Percentiles rank a stretch among this genome's conserved stretches.
phyloP scores from a whole-genome alignment of 2,329 filamentous ascomycete species.

The Cercospora zeae-maydis region DNA sequence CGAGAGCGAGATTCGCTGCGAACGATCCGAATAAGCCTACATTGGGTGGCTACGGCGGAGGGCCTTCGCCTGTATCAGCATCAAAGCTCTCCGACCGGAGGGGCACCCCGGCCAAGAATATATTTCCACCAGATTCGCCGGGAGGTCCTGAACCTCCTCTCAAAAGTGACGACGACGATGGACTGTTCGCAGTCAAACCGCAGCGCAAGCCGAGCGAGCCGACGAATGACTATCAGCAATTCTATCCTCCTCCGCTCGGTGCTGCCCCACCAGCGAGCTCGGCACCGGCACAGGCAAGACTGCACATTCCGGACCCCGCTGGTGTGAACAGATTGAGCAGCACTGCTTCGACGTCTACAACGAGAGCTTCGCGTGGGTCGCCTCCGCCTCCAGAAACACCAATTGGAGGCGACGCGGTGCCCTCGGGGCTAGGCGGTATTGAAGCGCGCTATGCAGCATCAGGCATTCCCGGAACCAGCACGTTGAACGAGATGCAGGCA shows the following conservation, averaged over 20 bases:
- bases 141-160: constrained; percentile 68
- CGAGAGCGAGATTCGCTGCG: constrained; percentile 45
- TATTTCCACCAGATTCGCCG: constrained; percentile 76
- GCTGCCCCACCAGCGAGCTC: constrained; percentile 26
- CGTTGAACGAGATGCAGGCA: constrained; percentile 68
- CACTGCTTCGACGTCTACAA: constrained; percentile 89
- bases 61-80: constrained; percentile 31
- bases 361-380: constrained; percentile 83
- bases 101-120: constrained; percentile 70
- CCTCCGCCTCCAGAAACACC: constrained; percentile 94
- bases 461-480: constrained; percentile 81
- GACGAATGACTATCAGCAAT: constrained; percentile 44
- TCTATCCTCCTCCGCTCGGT: constrained; percentile 55
- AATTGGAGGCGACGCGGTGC: constrained; percentile 41
- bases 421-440: constrained; percentile 61
- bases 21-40: constrained; percentile 50
- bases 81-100: constrained; percentile 71
- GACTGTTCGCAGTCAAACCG: constrained; percentile 61
- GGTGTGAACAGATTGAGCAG: constrained; percentile 65
- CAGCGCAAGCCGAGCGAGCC: constrained; percentile 23
- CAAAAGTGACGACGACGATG: constrained; percentile 63
- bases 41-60: constrained; percentile 43
- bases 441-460: constrained; percentile 88
- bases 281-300: constrained; percentile 30
- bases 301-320: constrained; percentile 52